A percentile compares a stretch with the other conserved stretches of the same genome.
These are phyloP conservation scores for Colletotrichum plurivorum DNA, from an alignment of 2,329 filamentous ascomycete species.

Conservation along the genomic window DNA sequence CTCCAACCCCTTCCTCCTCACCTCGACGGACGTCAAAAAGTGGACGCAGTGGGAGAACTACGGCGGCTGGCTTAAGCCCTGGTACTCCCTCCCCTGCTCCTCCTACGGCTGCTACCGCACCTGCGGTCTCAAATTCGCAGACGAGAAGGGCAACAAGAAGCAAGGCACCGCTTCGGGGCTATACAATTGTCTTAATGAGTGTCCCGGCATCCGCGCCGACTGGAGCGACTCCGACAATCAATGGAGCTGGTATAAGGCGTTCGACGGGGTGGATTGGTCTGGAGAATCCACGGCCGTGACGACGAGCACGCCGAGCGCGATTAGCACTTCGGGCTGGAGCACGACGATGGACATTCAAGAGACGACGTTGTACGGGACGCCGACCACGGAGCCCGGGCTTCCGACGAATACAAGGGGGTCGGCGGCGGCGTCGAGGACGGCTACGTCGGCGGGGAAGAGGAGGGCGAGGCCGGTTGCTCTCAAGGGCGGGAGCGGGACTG, in stretches of 20 bases:
- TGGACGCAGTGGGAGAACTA: constrained; percentile 21
- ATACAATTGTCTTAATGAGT: constrained; percentile 26
- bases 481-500: not conserved
- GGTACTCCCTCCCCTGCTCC: constrained; percentile 16
- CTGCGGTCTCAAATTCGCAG: constrained; percentile 25
- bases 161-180: constrained; percentile 12
- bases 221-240: constrained; percentile 1
- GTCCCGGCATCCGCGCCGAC: constrained; percentile 22
- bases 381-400: constrained; percentile 6
- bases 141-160: constrained; percentile 17
- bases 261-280: constrained; percentile 18
- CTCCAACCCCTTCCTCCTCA: constrained; percentile 6
- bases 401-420: not conserved
- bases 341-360: constrained; percentile 11
- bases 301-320: constrained; percentile 16
- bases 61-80: constrained; percentile 24
- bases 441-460: constrained; percentile 14
- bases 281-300: constrained; percentile 15
- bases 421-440: not conserved
- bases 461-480: constrained; percentile 5
- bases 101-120: constrained; percentile 25
- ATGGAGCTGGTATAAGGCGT: constrained; percentile 17
- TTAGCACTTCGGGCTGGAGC: not conserved
- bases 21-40: constrained; percentile 5
- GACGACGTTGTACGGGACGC: constrained; percentile 23